Percentiles rank a stretch among this genome's conserved stretches.
Conservation (phyloP, 306 rosid species). For the Vicia faba region DNA sequence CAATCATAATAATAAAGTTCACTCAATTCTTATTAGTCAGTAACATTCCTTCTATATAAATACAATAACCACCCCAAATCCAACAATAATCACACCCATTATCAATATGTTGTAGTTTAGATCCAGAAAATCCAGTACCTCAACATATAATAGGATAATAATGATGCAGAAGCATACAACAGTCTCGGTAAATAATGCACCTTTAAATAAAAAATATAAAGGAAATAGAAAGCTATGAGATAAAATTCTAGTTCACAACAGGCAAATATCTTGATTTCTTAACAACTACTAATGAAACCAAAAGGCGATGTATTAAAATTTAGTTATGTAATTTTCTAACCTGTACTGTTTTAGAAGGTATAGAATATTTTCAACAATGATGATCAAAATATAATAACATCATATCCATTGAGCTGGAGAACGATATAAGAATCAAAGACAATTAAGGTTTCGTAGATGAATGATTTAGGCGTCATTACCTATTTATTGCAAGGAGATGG, state of each 20-base stretch:
- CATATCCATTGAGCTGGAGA: constrained; percentile 63
- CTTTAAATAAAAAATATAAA: background rate
- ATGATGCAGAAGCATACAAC: background rate
- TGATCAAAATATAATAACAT: constrained; percentile 93
- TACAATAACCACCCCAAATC: background rate
- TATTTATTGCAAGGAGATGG: too few species aligned
- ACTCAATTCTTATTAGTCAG: too few species aligned
- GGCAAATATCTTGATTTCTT: background rate
- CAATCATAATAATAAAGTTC: too few species aligned
- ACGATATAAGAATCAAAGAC: too few species aligned
- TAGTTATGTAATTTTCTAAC: constrained; percentile 49
- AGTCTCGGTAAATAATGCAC: background rate
- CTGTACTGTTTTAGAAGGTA: constrained; percentile 90
- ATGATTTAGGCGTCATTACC: too few species aligned
- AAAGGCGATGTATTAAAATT: constrained; percentile 16
- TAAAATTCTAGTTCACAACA: constrained; percentile 7
- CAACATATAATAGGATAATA: background rate
- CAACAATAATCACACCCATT: constrained; percentile 35
- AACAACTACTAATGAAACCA: constrained; percentile 3
- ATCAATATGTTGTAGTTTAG: constrained; percentile 20
- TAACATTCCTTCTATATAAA: constrained; percentile 7
- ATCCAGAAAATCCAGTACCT: constrained; percentile 12
- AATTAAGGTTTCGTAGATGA: too few species aligned
- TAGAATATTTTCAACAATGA: constrained; percentile 80
- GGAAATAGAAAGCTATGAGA: constrained; percentile 16